Evolutionary conservation across 2,329 filamentous ascomycete genomes (phyloP).

Genomic region (Fusarium kyushuense): DNA sequence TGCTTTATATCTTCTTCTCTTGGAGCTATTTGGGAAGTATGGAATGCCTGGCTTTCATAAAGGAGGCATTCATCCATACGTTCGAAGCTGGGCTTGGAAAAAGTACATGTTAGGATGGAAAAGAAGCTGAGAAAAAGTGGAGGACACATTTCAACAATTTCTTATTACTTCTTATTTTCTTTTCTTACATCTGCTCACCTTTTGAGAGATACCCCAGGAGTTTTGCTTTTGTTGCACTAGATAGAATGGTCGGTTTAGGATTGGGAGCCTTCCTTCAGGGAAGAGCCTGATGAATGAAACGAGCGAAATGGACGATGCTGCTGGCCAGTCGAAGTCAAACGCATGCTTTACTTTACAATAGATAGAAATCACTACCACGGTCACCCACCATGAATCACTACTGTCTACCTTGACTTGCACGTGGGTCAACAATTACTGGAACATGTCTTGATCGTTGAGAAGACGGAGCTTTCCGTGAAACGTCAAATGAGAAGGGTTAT

Average conservation of each 20-base stretch:
- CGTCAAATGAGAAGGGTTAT: conserved; percentile 32
- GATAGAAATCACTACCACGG: conserved; percentile 46
- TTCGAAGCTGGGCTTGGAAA: conserved; percentile 30
- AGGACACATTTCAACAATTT: conserved; percentile 18
- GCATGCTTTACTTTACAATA: conserved; percentile 43
- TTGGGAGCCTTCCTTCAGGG: conserved; percentile 38
- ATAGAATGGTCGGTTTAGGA: conserved; percentile 44
- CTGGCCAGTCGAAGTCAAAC: conserved; percentile 46
- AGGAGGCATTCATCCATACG: conserved; percentile 1
- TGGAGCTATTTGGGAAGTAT: conserved; percentile 28
- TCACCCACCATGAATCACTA: conserved; percentile 42
- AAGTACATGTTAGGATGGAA: conserved; percentile 25
- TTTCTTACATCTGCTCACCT: conserved; percentile 44
- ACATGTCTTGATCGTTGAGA: background rate
- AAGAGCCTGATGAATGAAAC: conserved; percentile 47
- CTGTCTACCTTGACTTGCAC: conserved; percentile 1
- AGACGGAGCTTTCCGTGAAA: conserved; percentile 31
- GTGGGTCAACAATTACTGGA: background rate
- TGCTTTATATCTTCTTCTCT: conserved; percentile 6
- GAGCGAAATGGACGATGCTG: conserved; percentile 49
- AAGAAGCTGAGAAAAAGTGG: conserved; percentile 13
- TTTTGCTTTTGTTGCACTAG: conserved; percentile 43
- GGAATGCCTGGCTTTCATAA: conserved; percentile 22
- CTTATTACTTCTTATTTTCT: conserved; percentile 25
- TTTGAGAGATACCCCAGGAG: conserved; percentile 48